Evolutionary conservation across 2,329 filamentous ascomycete genomes (phyloP), one percentile per base, ranked within the genome.

Genomic region (Trichoderma sp.): DNA sequence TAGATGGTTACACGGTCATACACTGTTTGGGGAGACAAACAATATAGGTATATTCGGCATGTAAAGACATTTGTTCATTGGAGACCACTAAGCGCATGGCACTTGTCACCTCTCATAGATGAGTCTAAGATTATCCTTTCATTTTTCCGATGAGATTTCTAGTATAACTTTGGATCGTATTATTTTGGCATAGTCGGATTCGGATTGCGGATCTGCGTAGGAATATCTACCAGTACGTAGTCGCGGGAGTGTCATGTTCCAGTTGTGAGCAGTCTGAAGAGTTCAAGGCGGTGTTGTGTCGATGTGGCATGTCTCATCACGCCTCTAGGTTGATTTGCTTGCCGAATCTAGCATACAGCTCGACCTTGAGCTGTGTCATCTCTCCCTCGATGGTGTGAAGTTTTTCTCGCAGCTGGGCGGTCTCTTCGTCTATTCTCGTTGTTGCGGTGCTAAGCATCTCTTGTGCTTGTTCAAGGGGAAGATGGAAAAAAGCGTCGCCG

Each of bases 261-360:
- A 19, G 7, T 22, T 5, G 10, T 48, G 42, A 19, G 32, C 19
- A 39, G 10, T 13, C 22, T 39, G 22, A 39, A 34, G 15, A 12
- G 12, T 3, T 25, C 32, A 45, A 35, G 53, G 48, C 3, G n/a
- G 22, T 50, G 52, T 53, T 22, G 19, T 9, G 17, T 15, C 17
- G 59, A 27, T 37, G 12, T 27, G 27, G 6, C 12, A 15, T 70
- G 68, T 64, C 68, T 86, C 37, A 10, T 59, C 84, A 95, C 73
- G 91, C 92, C 81, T 99, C 95, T 72, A 98, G 84, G 80, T 99
- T 99, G 84, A 99, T 99, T 78, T 94, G 97, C 79, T 92, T 89
- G 67, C 95, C 95, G 80, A 99, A 99, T 70, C 96, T 89, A 37
- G 93, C 94, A 80, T 99, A 99, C 70, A 99, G 82, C 70, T 92